phyloP scores from a whole-genome alignment of 2,329 filamentous ascomycete species.

The Penicillium oxalicum region DNA sequence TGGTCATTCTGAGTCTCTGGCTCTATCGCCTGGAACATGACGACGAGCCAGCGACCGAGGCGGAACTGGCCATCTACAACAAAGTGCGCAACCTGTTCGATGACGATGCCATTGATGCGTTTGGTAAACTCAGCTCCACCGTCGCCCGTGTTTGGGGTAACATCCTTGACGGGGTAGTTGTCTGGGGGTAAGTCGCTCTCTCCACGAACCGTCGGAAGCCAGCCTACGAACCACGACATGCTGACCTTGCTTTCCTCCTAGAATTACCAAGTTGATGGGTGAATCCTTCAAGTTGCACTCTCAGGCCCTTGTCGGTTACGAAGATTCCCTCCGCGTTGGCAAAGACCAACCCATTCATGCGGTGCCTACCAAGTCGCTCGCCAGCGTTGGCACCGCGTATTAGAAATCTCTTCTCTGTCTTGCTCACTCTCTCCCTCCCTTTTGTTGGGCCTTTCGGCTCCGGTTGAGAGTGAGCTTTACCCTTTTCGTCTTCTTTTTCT shows the following conservation, averaged over 20 bases:
- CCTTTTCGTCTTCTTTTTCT: slow-evolving; percentile 15
- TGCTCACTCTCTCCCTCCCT: slow-evolving; percentile 3
- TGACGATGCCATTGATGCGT: slow-evolving; percentile 78
- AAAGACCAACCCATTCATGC: slow-evolving; percentile 40
- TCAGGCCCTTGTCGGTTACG: slow-evolving; percentile 88
- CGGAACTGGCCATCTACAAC: slow-evolving; percentile 42
- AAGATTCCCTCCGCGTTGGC: slow-evolving; percentile 53
- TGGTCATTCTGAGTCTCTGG: slow-evolving; percentile 97
- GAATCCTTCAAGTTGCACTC: slow-evolving; percentile 97
- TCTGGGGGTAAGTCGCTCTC: slow-evolving; percentile 80
- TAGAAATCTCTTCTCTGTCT: slow-evolving; percentile 20
- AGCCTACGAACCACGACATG: not conserved
- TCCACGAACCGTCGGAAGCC: no score
- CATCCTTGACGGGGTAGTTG: slow-evolving; percentile 96
- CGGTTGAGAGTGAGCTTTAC: no score
- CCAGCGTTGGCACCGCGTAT: slow-evolving; percentile 40
- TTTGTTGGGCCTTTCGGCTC: slow-evolving; percentile 20
- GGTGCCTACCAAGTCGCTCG: slow-evolving; percentile 41
- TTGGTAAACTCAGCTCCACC: slow-evolving; percentile 86
- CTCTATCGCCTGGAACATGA: slow-evolving; percentile 99
- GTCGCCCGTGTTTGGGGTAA: slow-evolving; percentile 94
- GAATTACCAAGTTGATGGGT: slow-evolving; percentile 75
- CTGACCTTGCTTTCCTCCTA: slow-evolving; percentile 17
- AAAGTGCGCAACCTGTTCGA: slow-evolving; percentile 81
- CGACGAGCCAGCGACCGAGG: slow-evolving; percentile 62